Conservation (phyloP, 2,329 filamentous ascomycete genomes). For the Fusarium sp. region DNA sequence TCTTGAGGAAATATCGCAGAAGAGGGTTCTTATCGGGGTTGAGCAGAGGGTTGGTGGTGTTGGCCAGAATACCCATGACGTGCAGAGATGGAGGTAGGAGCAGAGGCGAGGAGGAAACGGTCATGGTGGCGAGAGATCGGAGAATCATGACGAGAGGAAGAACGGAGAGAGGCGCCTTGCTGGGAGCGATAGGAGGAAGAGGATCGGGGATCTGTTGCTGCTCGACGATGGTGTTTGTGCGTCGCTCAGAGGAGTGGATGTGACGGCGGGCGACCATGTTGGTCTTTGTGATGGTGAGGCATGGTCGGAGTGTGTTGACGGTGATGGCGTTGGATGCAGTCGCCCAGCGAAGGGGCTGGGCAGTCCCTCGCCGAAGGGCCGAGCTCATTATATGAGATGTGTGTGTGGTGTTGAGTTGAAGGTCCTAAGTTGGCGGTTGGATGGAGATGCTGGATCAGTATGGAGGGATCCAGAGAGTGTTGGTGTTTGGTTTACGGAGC, state of each 20-base stretch:
- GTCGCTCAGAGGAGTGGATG: constrained; percentile 54
- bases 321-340: constrained; percentile 32
- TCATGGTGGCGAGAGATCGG: constrained; percentile 75
- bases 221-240: constrained; percentile 52
- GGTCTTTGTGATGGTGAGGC: constrained; percentile 34
- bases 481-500: constrained; percentile 27
- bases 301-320: constrained; percentile 37
- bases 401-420: constrained; percentile 14
- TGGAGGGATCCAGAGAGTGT: constrained; percentile 33
- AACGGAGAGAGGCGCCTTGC: constrained; percentile 68
- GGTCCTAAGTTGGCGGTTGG: constrained; percentile 16
- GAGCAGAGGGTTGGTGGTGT: constrained; percentile 73
- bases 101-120: constrained; percentile 75
- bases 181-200: constrained; percentile 43
- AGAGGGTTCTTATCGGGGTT: constrained; percentile 81
- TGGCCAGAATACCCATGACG: constrained; percentile 75
- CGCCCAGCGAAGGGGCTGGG: constrained; percentile 43
- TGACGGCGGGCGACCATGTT: constrained; percentile 41
- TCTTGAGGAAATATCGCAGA: constrained; percentile 76
- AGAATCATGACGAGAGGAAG: constrained; percentile 75
- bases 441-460: constrained; percentile 23
- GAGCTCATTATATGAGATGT: constrained; percentile 42
- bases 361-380: constrained; percentile 45
- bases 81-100: constrained; percentile 77
- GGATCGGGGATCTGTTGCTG: constrained; percentile 48